Evolutionary conservation across 306 rosid genomes (phyloP), one percentile per base, ranked within the genome.

Genomic region (Sindora glabra): DNA sequence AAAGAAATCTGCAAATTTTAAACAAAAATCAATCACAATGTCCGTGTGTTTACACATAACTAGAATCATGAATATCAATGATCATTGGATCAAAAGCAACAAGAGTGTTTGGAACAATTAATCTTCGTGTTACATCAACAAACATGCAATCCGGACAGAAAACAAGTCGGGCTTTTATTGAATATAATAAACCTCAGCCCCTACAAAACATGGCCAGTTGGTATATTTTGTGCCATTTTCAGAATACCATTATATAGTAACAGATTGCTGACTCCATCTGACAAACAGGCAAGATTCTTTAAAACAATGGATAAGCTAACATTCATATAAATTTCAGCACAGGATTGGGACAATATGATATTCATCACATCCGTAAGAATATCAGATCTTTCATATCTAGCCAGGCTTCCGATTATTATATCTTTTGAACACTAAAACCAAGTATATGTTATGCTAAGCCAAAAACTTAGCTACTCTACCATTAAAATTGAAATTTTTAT

Each of bases 81-180:
- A 33, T 16, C 15, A 29, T 29, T 21, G 57, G 54, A 65, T 51
- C 52, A 41, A 45, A 33, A 8, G 38, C 38, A 33, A 33, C 38
- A 57, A 34, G 69, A 49, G 27, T 58, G 36, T 12, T 48, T 24
- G 39, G 15, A 52, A 19, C 10, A 2, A 32, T 30, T 26, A 53
- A 10, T 3, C 27, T 32, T 13, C 2, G 25, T 18, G 8, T 54
- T 33, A 15, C 56, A 66, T 26, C 26, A 48, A 67, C 59, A 47
- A 26, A 48, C 72, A 65, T 59, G 58, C 59, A 60, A 23, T 34
- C 21, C 16, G 6, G 34, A 48, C 55, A 73, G 48, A 37, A 46
- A 2, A 5, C 21, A 21, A 24, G 50, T 56, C 12, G 34, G 62
- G 49, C 42, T 21, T 51, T n/a, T n/a, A n/a, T n/a, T n/a, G n/a